Conservation (phyloP, 192 early-diverging fungal genomes). For the Podila horticola region DNA sequence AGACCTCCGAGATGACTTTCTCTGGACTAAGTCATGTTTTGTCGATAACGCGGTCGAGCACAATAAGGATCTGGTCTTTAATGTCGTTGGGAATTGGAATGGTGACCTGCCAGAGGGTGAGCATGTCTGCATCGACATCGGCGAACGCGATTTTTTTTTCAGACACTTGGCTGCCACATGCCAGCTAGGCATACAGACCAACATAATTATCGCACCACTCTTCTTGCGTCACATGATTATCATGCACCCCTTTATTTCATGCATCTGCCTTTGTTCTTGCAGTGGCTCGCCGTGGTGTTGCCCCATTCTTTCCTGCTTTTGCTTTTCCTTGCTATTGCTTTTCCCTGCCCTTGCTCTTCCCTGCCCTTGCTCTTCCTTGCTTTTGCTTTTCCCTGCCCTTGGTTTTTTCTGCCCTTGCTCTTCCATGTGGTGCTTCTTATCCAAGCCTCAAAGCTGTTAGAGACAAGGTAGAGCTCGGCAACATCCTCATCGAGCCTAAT, state of each 20-base stretch:
- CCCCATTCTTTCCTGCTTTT: background rate
- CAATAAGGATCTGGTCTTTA: background rate
- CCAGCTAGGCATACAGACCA: too few relatives aligned
- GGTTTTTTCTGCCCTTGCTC: background rate
- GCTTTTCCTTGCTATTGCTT: background rate
- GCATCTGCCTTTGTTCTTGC: background rate
- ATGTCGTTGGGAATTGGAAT: slow-evolving; percentile 1
- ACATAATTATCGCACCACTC: too few relatives aligned
- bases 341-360: background rate
- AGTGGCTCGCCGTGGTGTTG: background rate
- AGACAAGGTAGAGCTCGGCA: too few relatives aligned
- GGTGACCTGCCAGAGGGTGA: slow-evolving; percentile 11
- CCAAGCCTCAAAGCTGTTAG: too few relatives aligned
- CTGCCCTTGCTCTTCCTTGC: background rate
- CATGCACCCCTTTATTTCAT: background rate
- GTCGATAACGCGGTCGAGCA: background rate
- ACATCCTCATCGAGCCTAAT: too few relatives aligned
- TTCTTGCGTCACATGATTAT: too few relatives aligned
- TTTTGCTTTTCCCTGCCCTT: too few relatives aligned
- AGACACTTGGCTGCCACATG: background rate
- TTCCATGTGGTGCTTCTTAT: too few relatives aligned
- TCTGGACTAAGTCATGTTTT: background rate
- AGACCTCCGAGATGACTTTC: background rate
- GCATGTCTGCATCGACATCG: slow-evolving; percentile 11
- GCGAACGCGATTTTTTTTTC: background rate